These are phyloP conservation scores for Halenospora varia DNA, from an alignment of 495 filamentous ascomycete species.

Conservation along the genomic window DNA sequence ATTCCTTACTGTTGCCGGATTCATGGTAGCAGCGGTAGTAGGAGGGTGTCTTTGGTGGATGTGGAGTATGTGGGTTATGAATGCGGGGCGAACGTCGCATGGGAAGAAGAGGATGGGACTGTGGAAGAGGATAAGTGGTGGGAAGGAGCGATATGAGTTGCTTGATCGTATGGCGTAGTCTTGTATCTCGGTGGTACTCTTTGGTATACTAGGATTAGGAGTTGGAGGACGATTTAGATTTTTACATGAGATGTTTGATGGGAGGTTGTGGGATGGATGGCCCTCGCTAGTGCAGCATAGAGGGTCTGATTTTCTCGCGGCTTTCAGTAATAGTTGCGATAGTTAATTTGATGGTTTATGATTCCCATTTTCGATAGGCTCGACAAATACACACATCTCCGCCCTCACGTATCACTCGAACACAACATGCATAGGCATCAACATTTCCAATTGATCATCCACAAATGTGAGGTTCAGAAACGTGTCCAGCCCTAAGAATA, in stretches of 20 bases:
- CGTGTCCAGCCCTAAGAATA: no score
- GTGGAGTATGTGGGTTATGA: constrained; percentile 27
- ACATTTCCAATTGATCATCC: no score
- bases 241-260: neutral
- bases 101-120: neutral
- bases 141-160: constrained; percentile 24
- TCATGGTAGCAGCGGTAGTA: constrained; percentile 53
- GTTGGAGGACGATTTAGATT: no score
- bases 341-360: no score
- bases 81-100: neutral
- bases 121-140: constrained; percentile 17
- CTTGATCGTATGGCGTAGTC: constrained; percentile 25
- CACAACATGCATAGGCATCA: no score
- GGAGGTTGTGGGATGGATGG: constrained; percentile 1
- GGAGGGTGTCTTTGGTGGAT: constrained; percentile 54
- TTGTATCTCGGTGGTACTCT: no score
- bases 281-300: constrained; percentile 28
- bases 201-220: no score
- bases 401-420: no score
- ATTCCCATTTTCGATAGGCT: no score
- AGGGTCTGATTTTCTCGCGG: constrained; percentile 5
- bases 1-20: constrained; percentile 62
- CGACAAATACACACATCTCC: no score
- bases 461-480: no score
- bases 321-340: neutral